These are phyloP conservation scores for Alternaria longipes DNA, from an alignment of 2,329 filamentous ascomycete genomes.

Conservation along the genomic window DNA sequence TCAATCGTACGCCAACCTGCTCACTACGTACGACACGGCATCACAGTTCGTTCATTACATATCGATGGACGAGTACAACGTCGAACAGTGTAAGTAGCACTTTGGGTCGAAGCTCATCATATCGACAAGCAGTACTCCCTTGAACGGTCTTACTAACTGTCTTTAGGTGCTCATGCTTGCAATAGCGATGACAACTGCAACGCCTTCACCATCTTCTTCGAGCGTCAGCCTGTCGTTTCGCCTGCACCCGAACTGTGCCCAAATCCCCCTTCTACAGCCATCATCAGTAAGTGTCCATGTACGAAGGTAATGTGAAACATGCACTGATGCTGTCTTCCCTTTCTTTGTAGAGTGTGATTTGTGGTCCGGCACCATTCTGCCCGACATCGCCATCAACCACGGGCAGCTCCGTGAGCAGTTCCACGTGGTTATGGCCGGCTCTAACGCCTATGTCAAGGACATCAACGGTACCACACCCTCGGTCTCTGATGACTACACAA, in stretches of 20 bases:
- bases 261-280: conserved; percentile 26
- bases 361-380: conserved; percentile 28
- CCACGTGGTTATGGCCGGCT: conserved; percentile 26
- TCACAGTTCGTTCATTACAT: conserved; percentile 23
- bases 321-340: not conserved
- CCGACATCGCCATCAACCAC: conserved; percentile 32
- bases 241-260: conserved; percentile 21
- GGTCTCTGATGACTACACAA: conserved; percentile 6
- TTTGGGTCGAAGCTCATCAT: not conserved
- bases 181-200: conserved; percentile 21
- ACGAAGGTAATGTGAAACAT: not conserved
- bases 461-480: not conserved
- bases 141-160: not conserved
- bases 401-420: conserved; percentile 36
- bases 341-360: conserved; percentile 34
- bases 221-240: conserved; percentile 23
- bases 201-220: conserved; percentile 34
- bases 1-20: conserved; percentile 25
- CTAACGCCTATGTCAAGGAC: conserved; percentile 33
- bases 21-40: conserved; percentile 16
- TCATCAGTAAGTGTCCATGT: conserved; percentile 27
- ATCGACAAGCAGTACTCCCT: not conserved
- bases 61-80: conserved; percentile 18
- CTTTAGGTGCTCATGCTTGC: conserved; percentile 15
- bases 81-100: conserved; percentile 16